A percentile compares a stretch with the other conserved stretches of the same genome.
Evolutionary conservation across 495 filamentous ascomycete species (phyloP).

Genomic region (Apiosordaria backusii): DNA sequence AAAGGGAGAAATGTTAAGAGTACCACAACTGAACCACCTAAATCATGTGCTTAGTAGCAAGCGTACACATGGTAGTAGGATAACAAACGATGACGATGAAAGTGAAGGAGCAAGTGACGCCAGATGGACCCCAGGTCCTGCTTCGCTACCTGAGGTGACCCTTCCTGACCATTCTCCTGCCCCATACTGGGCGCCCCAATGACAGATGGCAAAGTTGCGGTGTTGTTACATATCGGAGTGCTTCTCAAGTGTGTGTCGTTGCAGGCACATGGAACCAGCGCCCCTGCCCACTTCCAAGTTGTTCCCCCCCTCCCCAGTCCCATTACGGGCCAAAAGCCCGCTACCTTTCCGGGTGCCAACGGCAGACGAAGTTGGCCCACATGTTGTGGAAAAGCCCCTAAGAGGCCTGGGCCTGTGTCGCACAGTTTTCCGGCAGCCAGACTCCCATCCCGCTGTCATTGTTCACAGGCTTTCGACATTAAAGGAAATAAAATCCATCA

Average conservation of each 20-base stretch:
- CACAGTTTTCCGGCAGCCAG: background rate
- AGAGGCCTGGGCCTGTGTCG: background rate
- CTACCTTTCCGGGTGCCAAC: background rate
- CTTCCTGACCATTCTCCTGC: background rate
- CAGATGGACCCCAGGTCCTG: background rate
- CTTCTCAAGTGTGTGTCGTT: background rate
- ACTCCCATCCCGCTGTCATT: background rate
- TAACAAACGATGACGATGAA: background rate
- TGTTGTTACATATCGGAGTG: background rate
- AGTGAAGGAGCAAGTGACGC: background rate
- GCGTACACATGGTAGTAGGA: background rate
- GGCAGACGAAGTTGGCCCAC: background rate
- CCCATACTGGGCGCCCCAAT: background rate
- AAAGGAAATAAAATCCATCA: conserved; percentile 9
- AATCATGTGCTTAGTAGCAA: background rate
- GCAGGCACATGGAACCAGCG: background rate
- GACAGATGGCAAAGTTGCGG: no score
- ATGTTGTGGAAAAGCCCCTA: background rate
- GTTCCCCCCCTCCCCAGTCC: background rate
- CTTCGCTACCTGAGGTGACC: background rate
- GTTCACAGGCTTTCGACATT: conserved; percentile 5
- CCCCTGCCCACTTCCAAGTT: background rate
- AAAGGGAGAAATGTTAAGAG: no score
- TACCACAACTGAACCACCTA: no score
- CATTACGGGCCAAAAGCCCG: background rate